phyloP scores from a whole-genome alignment of 2,329 filamentous ascomycete genomes.

The Chaetothyriales sp. region DNA sequence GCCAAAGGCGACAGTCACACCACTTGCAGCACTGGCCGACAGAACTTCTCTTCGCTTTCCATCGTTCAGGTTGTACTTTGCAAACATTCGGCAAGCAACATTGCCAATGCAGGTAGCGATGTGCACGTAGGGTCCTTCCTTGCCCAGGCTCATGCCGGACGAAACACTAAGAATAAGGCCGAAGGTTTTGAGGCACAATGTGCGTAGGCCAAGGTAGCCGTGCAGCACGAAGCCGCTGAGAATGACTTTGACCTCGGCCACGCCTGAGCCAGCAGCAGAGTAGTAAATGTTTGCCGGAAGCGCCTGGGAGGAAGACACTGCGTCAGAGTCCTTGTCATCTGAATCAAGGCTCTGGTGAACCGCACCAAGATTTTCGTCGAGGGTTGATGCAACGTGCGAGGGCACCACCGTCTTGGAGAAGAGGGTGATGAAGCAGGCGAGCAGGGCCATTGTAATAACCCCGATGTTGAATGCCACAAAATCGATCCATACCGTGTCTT shows the following conservation, averaged over 20 bases:
- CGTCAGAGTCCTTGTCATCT: conserved; percentile 30
- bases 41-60: conserved; percentile 85
- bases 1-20: conserved; percentile 87
- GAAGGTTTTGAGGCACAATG: conserved; percentile 69
- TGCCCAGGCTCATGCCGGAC: conserved; percentile 84
- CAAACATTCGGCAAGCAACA: conserved; percentile 83
- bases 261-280: conserved; percentile 86
- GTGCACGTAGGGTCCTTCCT: conserved; percentile 94
- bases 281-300: conserved; percentile 55
- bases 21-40: conserved; percentile 82
- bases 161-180: conserved; percentile 78
- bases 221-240: conserved; percentile 96
- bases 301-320: conserved; percentile 24
- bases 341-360: conserved; percentile 27
- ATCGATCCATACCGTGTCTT: conserved; percentile 51
- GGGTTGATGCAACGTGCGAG: conserved; percentile 62
- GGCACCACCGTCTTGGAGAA: conserved; percentile 90
- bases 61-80: conserved; percentile 88
- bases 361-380: conserved; percentile 86
- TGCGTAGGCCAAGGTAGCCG: conserved; percentile 82
- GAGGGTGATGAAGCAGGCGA: conserved; percentile 68
- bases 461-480: conserved; percentile 62
- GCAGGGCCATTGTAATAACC: conserved; percentile 54
- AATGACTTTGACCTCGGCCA: conserved; percentile 94
- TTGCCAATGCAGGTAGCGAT: conserved; percentile 93